Percentiles rank a stretch among this genome's conserved stretches.
phyloP scores from a whole-genome alignment of 495 filamentous ascomycete species.

The Podospora bellae-mahoneyi region DNA sequence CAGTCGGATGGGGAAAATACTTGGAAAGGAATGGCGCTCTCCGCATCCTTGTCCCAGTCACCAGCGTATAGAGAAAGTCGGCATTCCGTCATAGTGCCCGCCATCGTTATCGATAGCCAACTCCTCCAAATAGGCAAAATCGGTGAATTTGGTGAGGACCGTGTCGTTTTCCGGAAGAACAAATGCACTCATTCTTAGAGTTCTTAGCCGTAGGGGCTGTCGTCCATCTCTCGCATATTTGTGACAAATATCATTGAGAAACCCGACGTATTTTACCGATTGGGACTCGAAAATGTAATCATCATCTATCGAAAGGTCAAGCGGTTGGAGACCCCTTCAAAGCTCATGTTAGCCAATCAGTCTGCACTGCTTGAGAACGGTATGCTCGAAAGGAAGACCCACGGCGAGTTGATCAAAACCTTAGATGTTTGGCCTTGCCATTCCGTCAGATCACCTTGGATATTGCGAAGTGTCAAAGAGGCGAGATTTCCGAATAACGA shows the following conservation, averaged over 20 bases:
- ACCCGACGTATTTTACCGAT: background rate
- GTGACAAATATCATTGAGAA: background rate
- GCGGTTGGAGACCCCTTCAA: background rate
- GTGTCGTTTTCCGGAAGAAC: background rate
- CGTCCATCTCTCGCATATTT: background rate
- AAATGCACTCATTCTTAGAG: background rate
- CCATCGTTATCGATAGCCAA: background rate
- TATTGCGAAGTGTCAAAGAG: background rate
- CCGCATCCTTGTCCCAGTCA: background rate
- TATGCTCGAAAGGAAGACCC: background rate
- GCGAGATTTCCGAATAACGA: background rate
- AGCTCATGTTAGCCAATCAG: background rate
- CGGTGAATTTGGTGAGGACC: background rate
- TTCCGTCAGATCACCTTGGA: background rate
- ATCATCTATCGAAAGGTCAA: background rate
- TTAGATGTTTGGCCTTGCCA: background rate
- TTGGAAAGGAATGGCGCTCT: background rate
- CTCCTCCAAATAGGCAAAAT: background rate
- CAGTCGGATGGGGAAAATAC: background rate
- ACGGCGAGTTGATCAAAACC: background rate
- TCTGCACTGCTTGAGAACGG: background rate
- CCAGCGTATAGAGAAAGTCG: background rate
- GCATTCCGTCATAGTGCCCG: background rate
- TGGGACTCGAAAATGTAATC: background rate
- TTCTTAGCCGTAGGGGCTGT: background rate